Evolutionary conservation across 345 rosid genomes (phyloP).

Genomic region (Eucalyptus leucophloia): DNA sequence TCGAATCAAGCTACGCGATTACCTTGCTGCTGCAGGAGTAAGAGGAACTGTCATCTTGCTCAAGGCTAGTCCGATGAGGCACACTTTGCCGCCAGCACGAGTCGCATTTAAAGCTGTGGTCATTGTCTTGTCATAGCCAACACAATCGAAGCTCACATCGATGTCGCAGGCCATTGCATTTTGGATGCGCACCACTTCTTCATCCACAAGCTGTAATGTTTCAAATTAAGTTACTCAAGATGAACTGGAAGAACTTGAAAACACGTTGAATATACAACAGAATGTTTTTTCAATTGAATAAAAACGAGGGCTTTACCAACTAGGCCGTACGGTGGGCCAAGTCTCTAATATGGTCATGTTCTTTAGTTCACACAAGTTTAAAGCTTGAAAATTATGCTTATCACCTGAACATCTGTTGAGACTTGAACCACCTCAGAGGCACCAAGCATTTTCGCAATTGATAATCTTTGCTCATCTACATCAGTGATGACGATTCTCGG

Average conservation of each 20-base stretch:
- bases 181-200: constrained; percentile 49
- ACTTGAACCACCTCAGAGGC: constrained; percentile 60
- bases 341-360: neutral
- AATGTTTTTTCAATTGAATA: neutral
- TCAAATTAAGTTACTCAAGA: neutral
- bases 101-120: constrained; percentile 68
- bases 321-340: neutral
- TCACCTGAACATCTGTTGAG: constrained; percentile 51
- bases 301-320: neutral
- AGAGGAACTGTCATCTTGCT: constrained; percentile 73
- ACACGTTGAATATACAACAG: neutral
- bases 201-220: constrained; percentile 38
- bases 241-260: neutral
- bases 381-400: neutral
- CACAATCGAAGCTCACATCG: constrained; percentile 83
- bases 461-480: constrained; percentile 61
- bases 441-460: constrained; percentile 68
- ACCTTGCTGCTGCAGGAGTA: constrained; percentile 92
- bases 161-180: constrained; percentile 50
- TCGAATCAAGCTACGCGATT: neutral
- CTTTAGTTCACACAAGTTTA: neutral
- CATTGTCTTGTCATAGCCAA: constrained; percentile 84
- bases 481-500: constrained; percentile 69
- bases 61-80: constrained; percentile 81
- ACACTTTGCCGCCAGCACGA: constrained; percentile 82